Evolutionary conservation across 2,329 filamentous ascomycete species (phyloP).

Genomic region (Cladobotryum protrusum): DNA sequence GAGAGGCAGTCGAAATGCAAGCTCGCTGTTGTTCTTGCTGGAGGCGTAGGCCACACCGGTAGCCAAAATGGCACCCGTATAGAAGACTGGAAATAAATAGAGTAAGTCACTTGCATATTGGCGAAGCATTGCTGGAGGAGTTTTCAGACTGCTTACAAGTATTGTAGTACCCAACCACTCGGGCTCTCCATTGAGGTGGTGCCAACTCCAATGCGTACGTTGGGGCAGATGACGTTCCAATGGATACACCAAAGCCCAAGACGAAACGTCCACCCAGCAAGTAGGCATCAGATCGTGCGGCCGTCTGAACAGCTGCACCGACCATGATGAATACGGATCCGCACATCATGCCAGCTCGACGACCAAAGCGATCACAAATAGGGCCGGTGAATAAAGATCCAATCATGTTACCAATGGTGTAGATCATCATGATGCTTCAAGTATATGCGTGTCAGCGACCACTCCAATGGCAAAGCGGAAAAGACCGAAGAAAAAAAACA

Average conservation of each 20-base stretch:
- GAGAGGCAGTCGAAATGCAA: slow-evolving; percentile 33
- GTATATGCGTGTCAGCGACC: background rate
- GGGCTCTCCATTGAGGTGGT: slow-evolving; percentile 46
- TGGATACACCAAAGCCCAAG: slow-evolving; percentile 46
- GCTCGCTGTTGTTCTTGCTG: slow-evolving; percentile 26
- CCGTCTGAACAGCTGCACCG: slow-evolving; percentile 34
- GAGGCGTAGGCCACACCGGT: slow-evolving; percentile 48
- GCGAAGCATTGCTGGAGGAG: too few relatives aligned
- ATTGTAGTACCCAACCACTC: slow-evolving; percentile 35
- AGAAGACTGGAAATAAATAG: slow-evolving; percentile 21
- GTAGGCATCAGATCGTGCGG: slow-evolving; percentile 30
- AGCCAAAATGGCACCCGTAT: slow-evolving; percentile 47
- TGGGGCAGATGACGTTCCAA: slow-evolving; percentile 33
- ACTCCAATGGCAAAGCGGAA: background rate
- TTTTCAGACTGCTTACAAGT: slow-evolving; percentile 21
- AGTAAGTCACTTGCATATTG: background rate
- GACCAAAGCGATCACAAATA: slow-evolving; percentile 34
- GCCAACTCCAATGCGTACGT: slow-evolving; percentile 43
- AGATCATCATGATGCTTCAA: slow-evolving; percentile 35
- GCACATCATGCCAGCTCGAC: slow-evolving; percentile 35
- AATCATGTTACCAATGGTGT: slow-evolving; percentile 37
- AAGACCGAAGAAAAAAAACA: slow-evolving; percentile 10
- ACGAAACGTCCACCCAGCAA: slow-evolving; percentile 48
- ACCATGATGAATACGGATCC: slow-evolving; percentile 35
- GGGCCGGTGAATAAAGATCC: slow-evolving; percentile 35